Evolutionary conservation across 164 flowering plant genomes (phyloP), one percentile per base, ranked within the genome.

Genomic region (Dillenia suffruticosa): DNA sequence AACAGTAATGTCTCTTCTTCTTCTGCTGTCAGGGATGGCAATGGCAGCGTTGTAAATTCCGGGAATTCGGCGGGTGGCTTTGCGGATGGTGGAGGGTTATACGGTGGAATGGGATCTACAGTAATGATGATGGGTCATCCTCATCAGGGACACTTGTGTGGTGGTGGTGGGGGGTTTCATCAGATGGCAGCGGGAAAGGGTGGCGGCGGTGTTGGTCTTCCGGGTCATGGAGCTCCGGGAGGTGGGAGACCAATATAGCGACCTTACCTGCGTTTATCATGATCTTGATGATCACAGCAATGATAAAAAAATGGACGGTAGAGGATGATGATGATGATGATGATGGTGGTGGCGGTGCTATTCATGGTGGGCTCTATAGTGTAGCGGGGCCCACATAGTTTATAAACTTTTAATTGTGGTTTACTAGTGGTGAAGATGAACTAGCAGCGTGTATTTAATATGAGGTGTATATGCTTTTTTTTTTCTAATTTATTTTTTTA

Each of bases 131-230:
- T 59, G 63, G 63, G 46, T 11, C 59, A 14, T 44, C 64, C 40
- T 13, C 59, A 63, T 57, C 71, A 60, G 44, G 76, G 70, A 62
- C 70, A 66, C 61, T 61, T 62, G 62, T 74, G 63, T 62, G 63
- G 71, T 10, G 50, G 58, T n/a, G 43, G 62, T 12, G 68, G 64
- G 50, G 68, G 64, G 50, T 64, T 59, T 61, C 64, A 72, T 68
- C 76, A 60, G 56, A 51, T 56, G 64, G 57, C 60, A 50, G 46
- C 40, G 54, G 54, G 58, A 16, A 51, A 61, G n/a, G 52, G 63
- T 8, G 44, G 44, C 5, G 44, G 47, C 15, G 68, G 56, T 24
- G n/a, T 62, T 13, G 56, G 44, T 22, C 24, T 45, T 55, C 40
- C 57, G 9, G 64, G 68, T 46, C 49, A 44, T 45, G 63, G 68